phyloP scores from a whole-genome alignment of 495 filamentous ascomycete species.

The Bryoglossum gracile region DNA sequence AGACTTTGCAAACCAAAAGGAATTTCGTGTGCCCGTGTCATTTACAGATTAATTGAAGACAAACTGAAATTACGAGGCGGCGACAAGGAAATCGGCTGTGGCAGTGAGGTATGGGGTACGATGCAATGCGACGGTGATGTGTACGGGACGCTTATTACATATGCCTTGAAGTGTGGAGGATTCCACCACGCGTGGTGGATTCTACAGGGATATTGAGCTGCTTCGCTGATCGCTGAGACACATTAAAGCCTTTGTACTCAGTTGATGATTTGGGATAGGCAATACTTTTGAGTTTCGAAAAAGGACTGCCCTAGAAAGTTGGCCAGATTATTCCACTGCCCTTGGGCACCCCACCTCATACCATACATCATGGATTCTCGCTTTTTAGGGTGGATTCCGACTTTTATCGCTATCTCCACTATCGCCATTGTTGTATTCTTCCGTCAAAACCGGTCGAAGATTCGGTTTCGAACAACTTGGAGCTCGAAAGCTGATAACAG shows the following conservation, averaged over 20 bases:
- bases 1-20: background rate
- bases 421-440: slow-evolving; percentile 2
- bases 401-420: background rate
- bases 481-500: background rate
- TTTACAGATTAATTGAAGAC: background rate
- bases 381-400: slow-evolving; percentile 1
- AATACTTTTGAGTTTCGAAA: too few relatives aligned
- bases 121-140: background rate
- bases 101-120: background rate
- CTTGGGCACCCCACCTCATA: background rate
- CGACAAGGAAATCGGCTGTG: background rate
- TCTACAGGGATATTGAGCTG: background rate
- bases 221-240: background rate
- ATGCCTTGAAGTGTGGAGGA: background rate
- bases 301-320: too few relatives aligned
- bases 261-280: too few relatives aligned
- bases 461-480: slow-evolving; percentile 1
- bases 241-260: background rate
- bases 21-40: too few relatives aligned
- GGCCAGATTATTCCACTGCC: background rate
- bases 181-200: background rate
- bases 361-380: slow-evolving; percentile 5
- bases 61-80: background rate
- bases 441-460: background rate
- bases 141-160: background rate